Conservation (phyloP, 2,329 filamentous ascomycete species). For the Sporothrix inflata region DNA sequence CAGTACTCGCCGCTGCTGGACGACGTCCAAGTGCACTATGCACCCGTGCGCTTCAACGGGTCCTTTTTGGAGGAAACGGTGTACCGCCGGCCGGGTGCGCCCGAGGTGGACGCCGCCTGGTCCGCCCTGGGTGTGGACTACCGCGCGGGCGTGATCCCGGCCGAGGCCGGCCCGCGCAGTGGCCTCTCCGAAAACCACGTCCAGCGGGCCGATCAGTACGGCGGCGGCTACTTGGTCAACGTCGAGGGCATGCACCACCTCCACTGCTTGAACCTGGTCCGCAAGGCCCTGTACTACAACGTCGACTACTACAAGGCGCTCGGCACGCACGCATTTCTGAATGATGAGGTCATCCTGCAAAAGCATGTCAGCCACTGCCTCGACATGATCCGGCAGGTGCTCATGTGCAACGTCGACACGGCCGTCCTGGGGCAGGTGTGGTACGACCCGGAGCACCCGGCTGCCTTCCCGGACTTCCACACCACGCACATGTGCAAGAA, state of each 20-base stretch:
- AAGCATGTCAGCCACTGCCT: slow-evolving; percentile 65
- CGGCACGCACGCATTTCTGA: slow-evolving; percentile 57
- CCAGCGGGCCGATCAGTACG: slow-evolving; percentile 57
- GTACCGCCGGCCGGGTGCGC: slow-evolving; percentile 54
- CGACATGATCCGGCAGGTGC: slow-evolving; percentile 63
- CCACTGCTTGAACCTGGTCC: slow-evolving; percentile 63
- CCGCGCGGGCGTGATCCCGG: slow-evolving; percentile 52
- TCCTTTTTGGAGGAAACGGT: slow-evolving; percentile 58
- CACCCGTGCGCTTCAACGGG: slow-evolving; percentile 55
- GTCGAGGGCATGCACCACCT: slow-evolving; percentile 60
- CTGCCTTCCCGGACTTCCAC: slow-evolving; percentile 64
- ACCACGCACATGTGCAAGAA: slow-evolving; percentile 58
- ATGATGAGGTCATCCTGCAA: slow-evolving; percentile 57
- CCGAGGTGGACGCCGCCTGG: slow-evolving; percentile 63
- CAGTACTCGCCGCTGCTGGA: slow-evolving; percentile 40
- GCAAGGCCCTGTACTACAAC: slow-evolving; percentile 62
- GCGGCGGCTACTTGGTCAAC: slow-evolving; percentile 62
- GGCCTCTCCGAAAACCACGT: slow-evolving; percentile 60
- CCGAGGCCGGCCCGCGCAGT: slow-evolving; percentile 52
- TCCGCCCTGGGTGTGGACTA: slow-evolving; percentile 44
- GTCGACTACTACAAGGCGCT: slow-evolving; percentile 58
- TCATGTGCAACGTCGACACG: slow-evolving; percentile 66
- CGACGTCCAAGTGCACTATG: slow-evolving; percentile 42
- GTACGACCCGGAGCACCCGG: slow-evolving; percentile 47
- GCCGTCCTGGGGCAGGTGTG: slow-evolving; percentile 65